phyloP scores from a whole-genome alignment of 495 filamentous ascomycete species.

The Darksidea phi region DNA sequence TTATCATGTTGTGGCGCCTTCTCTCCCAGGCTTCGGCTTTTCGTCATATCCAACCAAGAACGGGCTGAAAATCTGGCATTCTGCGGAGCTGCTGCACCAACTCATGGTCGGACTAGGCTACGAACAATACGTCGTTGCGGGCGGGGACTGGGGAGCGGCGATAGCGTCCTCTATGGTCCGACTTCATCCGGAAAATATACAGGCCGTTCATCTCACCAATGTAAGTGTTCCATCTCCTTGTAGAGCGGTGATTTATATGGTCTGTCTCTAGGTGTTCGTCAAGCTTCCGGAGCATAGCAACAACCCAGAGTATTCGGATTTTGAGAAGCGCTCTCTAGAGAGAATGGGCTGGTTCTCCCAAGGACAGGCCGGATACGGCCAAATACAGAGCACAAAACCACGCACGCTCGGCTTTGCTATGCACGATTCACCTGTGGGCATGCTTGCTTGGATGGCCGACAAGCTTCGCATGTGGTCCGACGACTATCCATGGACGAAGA shows the following conservation, averaged over 20 bases:
- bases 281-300: too few species aligned
- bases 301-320: too few species aligned
- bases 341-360: too few species aligned
- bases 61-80: slow-evolving; percentile 56
- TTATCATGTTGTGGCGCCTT: slow-evolving; percentile 69
- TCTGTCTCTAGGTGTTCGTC: too few species aligned
- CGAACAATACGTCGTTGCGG: too few species aligned
- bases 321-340: too few species aligned
- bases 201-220: too few species aligned
- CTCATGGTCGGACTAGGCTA: slow-evolving; percentile 70
- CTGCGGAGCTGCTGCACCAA: slow-evolving; percentile 60
- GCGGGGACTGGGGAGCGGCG: too few species aligned
- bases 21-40: slow-evolving; percentile 71
- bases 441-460: slow-evolving; percentile 57
- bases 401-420: slow-evolving; percentile 53
- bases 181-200: too few species aligned
- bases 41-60: slow-evolving; percentile 52
- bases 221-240: too few species aligned
- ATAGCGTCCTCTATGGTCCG: too few species aligned
- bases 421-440: slow-evolving; percentile 51
- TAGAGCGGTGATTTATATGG: too few species aligned
- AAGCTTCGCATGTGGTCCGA: slow-evolving; percentile 54
- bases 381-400: slow-evolving; percentile 49
- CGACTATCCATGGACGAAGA: slow-evolving; percentile 53
- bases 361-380: slow-evolving; percentile 50